Conservation (phyloP, 345 rosid species). For the Erysimum cheiranthoides region DNA sequence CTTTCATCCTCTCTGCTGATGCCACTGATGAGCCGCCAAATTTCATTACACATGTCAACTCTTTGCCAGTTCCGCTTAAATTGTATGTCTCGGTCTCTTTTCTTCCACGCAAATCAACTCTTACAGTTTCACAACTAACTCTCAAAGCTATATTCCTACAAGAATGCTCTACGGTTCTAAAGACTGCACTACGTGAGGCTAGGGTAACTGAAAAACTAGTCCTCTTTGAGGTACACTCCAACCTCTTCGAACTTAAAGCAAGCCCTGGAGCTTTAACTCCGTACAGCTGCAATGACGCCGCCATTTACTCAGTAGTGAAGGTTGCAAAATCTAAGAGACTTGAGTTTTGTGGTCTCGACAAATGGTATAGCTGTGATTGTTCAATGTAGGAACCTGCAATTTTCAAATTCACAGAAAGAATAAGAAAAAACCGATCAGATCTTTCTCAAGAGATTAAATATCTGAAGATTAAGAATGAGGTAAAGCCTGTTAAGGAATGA, state of each 20-base stretch:
- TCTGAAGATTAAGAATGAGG: neutral
- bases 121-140: conserved; percentile 45
- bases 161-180: conserved; percentile 43
- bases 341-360: conserved; percentile 43
- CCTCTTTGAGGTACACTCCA: conserved; percentile 37
- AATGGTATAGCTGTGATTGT: conserved; percentile 26
- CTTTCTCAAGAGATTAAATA: conserved; percentile 25
- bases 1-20: conserved; percentile 80
- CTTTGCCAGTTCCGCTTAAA: conserved; percentile 31
- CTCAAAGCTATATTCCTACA: conserved; percentile 41
- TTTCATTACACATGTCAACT: conserved; percentile 75
- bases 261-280: conserved; percentile 48
- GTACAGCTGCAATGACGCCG: conserved; percentile 40
- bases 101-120: conserved; percentile 40
- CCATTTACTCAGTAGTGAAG: conserved; percentile 29
- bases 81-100: conserved; percentile 16
- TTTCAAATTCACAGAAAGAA: conserved; percentile 7
- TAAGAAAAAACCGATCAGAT: neutral
- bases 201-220: conserved; percentile 23
- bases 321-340: conserved; percentile 22
- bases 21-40: conserved; percentile 93
- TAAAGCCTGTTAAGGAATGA: neutral
- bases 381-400: conserved; percentile 28
- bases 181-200: conserved; percentile 28
- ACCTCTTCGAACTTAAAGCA: conserved; percentile 35